Base-by-base conservation (phyloP, 768 basidiomycete genomes). In the Suillus sp. region DNA sequence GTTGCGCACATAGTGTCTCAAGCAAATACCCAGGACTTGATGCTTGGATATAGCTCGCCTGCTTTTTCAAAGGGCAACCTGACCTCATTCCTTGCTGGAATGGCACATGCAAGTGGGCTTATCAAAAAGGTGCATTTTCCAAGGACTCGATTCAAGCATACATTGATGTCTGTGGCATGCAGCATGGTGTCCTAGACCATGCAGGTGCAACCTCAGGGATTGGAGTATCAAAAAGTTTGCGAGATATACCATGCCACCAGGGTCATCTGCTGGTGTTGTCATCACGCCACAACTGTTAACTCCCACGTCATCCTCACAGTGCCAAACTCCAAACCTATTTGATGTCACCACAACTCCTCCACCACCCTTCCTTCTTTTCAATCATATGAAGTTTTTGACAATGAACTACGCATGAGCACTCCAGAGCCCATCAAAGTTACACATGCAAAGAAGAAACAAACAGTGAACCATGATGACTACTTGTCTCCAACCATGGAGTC, bases 31-130 rank as follows among this genome's bases (percentile, higher is more conserved):
- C 89, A 95, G 71, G 95, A 96, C 73, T 80, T 97, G 47, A 95
- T 96, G 91, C 76, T 96, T n/a, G 78, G 88, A 56, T 96, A 96
- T 78, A 87, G 83, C 67, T 79, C 95, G 18, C 92, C 95, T 3
- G 92, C 89, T 9, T 95, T 96, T 73, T 67, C 83, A 9, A 79
- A 80, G 51, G 88, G 89, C 2, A 86, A 95, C 68, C 72, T 83
- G 6, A 80, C 81, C 27, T 87, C 89, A 0, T 95, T 96, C 82
- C 80, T 97, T 42, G 81, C 87, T 30, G 86, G 86, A 53, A 76
- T 96, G 45, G 92, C 94, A 5, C 87, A 94, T 51, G 81, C 89
- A 14, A 83, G 86, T 60, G 86, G 88, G 51, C 80, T 94, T 50
- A 79, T 94, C 14, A 92, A 90, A 77, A 94, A 91, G 84, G 93